These are phyloP conservation scores for Candida loeiensis DNA, from an alignment of 805 yeast genomes.

Conservation along the genomic window DNA sequence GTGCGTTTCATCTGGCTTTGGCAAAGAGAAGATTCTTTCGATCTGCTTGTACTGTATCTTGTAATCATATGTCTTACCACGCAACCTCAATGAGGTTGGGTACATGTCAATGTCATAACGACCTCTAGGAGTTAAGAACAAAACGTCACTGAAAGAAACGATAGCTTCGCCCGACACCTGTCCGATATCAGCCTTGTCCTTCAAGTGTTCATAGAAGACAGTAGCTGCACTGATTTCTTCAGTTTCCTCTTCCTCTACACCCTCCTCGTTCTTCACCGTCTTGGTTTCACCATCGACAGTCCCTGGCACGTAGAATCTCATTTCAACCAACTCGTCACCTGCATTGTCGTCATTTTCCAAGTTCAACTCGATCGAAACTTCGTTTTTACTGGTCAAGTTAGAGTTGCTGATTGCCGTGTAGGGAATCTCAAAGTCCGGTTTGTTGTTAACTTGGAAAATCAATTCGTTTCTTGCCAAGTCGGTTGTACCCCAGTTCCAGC, in stretches of 20 bases:
- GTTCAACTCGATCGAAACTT: slow-evolving; percentile 86
- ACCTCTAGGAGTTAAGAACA: slow-evolving; percentile 96
- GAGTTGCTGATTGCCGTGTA: slow-evolving; percentile 76
- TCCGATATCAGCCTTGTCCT: slow-evolving; percentile 91
- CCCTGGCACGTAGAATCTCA: slow-evolving; percentile 94
- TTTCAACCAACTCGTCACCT: slow-evolving; percentile 94
- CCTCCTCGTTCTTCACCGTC: slow-evolving; percentile 24
- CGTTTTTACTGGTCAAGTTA: slow-evolving; percentile 86
- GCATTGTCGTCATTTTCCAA: slow-evolving; percentile 60
- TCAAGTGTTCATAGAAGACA: slow-evolving; percentile 84
- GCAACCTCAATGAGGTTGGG: slow-evolving; percentile 76
- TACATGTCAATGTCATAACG: slow-evolving; percentile 97
- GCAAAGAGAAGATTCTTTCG: slow-evolving; percentile 86
- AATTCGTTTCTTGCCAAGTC: slow-evolving; percentile 91
- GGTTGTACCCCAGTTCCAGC: slow-evolving; percentile 98
- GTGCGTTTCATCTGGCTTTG: slow-evolving; percentile 91
- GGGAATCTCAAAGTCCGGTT: slow-evolving; percentile 90
- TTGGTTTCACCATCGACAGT: slow-evolving; percentile 50
- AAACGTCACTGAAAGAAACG: slow-evolving; percentile 84
- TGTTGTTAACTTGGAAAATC: slow-evolving; percentile 78
- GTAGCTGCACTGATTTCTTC: slow-evolving; percentile 68
- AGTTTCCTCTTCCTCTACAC: slow-evolving; percentile 15
- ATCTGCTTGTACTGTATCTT: slow-evolving; percentile 87
- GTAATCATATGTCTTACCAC: slow-evolving; percentile 98
- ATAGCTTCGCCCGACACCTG: slow-evolving; percentile 92